A percentile compares a stretch with the other conserved stretches of the same genome.
These are phyloP conservation scores for Clonostachys rhizophaga DNA, from an alignment of 2,329 filamentous ascomycete genomes.

Conservation along the genomic window DNA sequence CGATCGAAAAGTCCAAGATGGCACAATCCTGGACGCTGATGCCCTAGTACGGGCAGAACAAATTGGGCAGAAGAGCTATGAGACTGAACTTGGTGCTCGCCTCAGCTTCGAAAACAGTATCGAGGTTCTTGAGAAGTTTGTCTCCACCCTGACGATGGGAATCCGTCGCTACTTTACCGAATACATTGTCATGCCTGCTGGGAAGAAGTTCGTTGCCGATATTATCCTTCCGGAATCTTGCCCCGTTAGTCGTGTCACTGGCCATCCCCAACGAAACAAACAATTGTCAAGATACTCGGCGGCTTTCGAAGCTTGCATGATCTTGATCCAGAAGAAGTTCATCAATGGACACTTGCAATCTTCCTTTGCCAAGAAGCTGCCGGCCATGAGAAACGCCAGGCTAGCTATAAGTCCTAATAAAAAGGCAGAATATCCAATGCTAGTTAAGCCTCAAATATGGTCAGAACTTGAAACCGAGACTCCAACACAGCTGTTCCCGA, in stretches of 20 bases:
- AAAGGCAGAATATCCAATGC: constrained; percentile 70
- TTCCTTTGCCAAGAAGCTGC: constrained; percentile 64
- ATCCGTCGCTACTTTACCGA: constrained; percentile 26
- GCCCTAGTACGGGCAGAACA: constrained; percentile 10
- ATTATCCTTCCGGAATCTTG: constrained; percentile 73
- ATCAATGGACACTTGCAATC: constrained; percentile 74
- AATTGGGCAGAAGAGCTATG: constrained; percentile 43
- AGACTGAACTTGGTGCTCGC: constrained; percentile 56
- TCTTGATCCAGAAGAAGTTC: constrained; percentile 60
- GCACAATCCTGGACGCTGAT: constrained; percentile 6
- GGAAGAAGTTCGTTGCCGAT: constrained; percentile 67
- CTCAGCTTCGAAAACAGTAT: constrained; percentile 70
- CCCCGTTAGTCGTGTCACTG: constrained; percentile 63
- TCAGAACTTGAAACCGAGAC: constrained; percentile 24
- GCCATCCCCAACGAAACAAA: constrained; percentile 63
- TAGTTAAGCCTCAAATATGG: constrained; percentile 77
- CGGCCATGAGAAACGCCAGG: constrained; percentile 80
- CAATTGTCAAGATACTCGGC: constrained; percentile 80
- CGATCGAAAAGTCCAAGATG: constrained; percentile 52
- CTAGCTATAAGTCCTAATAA: constrained; percentile 79
- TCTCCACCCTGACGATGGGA: constrained; percentile 52
- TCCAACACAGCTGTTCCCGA: constrained; percentile 54
- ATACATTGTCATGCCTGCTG: constrained; percentile 57
- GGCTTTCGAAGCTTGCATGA: constrained; percentile 76
- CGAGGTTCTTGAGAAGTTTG: constrained; percentile 67